A percentile compares a stretch with the other conserved stretches of the same genome.
Conservation (phyloP, 169 alveolate genomes). For the Nephromyces sp. region DNA sequence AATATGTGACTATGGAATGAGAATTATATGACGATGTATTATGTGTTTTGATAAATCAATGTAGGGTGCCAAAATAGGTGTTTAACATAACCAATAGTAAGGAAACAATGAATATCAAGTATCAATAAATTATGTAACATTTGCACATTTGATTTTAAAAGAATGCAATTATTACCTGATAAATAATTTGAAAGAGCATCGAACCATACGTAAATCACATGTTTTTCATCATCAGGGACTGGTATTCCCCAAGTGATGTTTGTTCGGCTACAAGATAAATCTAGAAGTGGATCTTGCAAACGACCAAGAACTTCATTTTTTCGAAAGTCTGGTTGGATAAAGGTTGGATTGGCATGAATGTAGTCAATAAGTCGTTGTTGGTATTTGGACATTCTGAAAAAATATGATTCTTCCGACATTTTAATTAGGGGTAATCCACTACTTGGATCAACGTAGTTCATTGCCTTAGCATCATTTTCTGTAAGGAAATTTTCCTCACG, state of each 20-base stretch:
- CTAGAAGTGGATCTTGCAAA: conserved; percentile 63
- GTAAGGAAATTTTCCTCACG: conserved; percentile 83
- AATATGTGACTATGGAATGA: no score
- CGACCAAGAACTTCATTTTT: conserved; percentile 62
- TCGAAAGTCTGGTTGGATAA: conserved; percentile 65
- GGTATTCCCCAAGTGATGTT: conserved; percentile 85
- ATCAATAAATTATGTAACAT: no score
- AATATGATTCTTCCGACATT: conserved; percentile 77
- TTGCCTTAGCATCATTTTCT: conserved; percentile 73
- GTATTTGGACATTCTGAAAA: conserved; percentile 78
- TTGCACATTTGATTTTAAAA: no score
- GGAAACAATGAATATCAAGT: no score
- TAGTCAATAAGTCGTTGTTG: conserved; percentile 56
- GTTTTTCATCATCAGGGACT: conserved; percentile 51
- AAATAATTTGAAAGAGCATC: conserved; percentile 81
- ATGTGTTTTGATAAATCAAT: no score
- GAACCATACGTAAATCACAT: conserved; percentile 91
- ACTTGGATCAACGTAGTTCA: conserved; percentile 67
- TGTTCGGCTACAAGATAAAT: conserved; percentile 75
- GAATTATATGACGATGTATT: no score
- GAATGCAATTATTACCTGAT: conserved; percentile 36
- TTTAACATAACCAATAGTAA: no score
- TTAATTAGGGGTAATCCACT: conserved; percentile 60
- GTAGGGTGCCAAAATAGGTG: no score
- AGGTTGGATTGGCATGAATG: conserved; percentile 53